Conservation (phyloP, 176 grass and related monocot species). For the Musa itinerans region DNA sequence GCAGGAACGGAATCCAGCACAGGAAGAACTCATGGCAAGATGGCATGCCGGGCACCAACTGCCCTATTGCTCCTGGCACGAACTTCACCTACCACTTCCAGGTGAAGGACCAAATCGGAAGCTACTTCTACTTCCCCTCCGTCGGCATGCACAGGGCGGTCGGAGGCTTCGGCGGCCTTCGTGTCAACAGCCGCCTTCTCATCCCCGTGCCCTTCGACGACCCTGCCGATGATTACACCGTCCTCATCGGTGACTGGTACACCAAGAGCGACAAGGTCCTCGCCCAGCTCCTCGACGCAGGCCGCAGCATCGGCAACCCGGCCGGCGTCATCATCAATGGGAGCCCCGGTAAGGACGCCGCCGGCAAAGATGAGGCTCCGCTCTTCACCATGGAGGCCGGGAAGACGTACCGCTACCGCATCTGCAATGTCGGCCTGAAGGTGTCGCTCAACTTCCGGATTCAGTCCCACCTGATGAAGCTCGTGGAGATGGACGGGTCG, state of each 20-base stretch:
- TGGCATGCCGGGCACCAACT: background rate
- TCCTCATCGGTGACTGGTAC: conserved; percentile 5
- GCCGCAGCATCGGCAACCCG: background rate
- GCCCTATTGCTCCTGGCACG: background rate
- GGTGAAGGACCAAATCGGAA: conserved; percentile 7
- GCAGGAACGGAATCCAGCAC: conserved; percentile 2
- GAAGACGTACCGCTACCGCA: conserved; percentile 7
- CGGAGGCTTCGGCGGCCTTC: background rate
- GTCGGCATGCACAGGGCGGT: conserved; percentile 3
- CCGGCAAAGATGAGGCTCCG: background rate
- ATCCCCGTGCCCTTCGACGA: background rate
- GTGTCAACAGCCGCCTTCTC: background rate
- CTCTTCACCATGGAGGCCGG: conserved; percentile 3
- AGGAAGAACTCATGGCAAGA: conserved; percentile 7
- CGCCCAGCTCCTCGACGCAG: background rate
- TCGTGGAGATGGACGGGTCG: conserved; percentile 5
- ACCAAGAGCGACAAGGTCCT: background rate
- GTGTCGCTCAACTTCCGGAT: conserved; percentile 5
- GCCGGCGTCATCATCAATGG: background rate
- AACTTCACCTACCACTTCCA: conserved; percentile 8
- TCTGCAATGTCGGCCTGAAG: background rate
- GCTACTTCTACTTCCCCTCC: conserved; percentile 14
- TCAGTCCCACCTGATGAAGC: background rate
- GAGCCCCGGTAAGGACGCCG: background rate
- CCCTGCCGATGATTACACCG: background rate